These are phyloP conservation scores for Cladosporium sp. DNA, from an alignment of 2,329 filamentous ascomycete species.

Conservation along the genomic window DNA sequence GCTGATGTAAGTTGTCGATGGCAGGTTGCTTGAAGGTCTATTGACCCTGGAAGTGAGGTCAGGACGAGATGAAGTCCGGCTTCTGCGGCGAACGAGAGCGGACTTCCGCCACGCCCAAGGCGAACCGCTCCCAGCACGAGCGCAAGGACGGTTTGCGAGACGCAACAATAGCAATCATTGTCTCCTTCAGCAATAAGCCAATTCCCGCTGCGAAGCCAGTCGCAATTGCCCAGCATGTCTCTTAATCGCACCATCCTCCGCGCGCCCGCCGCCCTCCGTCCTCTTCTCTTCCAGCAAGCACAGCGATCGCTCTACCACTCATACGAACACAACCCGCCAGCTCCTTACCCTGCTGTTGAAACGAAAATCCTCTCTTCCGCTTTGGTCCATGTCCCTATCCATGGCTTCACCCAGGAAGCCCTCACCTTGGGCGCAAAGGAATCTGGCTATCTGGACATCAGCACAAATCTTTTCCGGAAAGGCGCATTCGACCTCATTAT, in stretches of 20 bases:
- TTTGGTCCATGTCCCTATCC: conserved; percentile 71
- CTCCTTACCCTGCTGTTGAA: conserved; percentile 69
- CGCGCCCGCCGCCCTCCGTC: conserved; percentile 28
- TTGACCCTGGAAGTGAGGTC: conserved; percentile 1
- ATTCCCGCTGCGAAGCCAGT: background rate
- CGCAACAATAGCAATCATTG: background rate
- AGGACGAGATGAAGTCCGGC: background rate
- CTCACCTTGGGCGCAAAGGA: conserved; percentile 78
- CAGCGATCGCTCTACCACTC: conserved; percentile 63
- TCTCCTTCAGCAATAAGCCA: background rate
- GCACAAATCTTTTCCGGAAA: conserved; percentile 75
- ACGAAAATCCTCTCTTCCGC: conserved; percentile 77
- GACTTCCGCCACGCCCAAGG: background rate
- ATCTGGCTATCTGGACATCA: conserved; percentile 82
- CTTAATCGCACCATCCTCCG: conserved; percentile 31
- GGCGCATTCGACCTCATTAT: conserved; percentile 79
- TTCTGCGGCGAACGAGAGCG: conserved; percentile 1
- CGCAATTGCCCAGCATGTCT: conserved; percentile 21
- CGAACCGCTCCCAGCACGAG: background rate
- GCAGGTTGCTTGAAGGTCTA: background rate
- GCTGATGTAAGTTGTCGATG: background rate
- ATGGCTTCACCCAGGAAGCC: conserved; percentile 77
- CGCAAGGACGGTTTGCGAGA: background rate
- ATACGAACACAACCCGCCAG: conserved; percentile 63
- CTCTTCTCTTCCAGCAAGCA: conserved; percentile 28